phyloP scores from a whole-genome alignment of 192 early-diverging fungal genomes.

The Linnemannia hyalina region DNA sequence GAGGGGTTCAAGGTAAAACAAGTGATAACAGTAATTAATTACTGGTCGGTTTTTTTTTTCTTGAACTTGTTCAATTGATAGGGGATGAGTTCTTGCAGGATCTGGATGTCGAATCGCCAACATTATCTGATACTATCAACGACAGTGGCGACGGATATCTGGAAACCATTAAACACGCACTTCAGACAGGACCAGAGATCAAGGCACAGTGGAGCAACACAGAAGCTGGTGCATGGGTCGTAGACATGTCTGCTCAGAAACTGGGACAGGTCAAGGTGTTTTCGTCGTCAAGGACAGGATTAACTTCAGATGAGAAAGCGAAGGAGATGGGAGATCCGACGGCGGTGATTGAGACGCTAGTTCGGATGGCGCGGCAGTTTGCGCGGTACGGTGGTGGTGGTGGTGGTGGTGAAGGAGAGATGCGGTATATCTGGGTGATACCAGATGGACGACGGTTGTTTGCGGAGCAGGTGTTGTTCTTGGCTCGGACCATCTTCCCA shows the following conservation, averaged over 20 bases:
- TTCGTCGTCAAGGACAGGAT: neutral
- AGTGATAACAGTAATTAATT: neutral
- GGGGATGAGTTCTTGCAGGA: slow-evolving; percentile 11
- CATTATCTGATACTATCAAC: neutral
- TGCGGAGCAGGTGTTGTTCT: slow-evolving; percentile 29
- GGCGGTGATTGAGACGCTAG: slow-evolving; percentile 2
- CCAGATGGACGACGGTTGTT: slow-evolving; percentile 34
- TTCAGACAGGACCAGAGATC: slow-evolving; percentile 1
- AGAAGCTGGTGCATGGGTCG: slow-evolving; percentile 25
- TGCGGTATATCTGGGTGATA: slow-evolving; percentile 40
- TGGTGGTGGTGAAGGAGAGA: neutral
- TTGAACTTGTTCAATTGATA: neutral
- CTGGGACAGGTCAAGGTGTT: slow-evolving; percentile 35
- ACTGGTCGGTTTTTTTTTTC: neutral
- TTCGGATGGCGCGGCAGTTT: slow-evolving; percentile 22
- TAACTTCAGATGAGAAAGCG: neutral
- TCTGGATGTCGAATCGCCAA: slow-evolving; percentile 9
- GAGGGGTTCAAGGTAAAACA: neutral
- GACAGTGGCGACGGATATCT: neutral
- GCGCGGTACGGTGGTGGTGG: neutral
- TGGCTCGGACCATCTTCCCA: slow-evolving; percentile 19
- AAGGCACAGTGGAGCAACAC: neutral
- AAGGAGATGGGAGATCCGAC: slow-evolving; percentile 11
- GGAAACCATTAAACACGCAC: neutral
- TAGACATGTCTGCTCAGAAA: slow-evolving; percentile 16